A percentile compares a stretch with the other conserved stretches of the same genome.
phyloP scores from a whole-genome alignment of 768 basidiomycete genomes.

The Dictyophora rubrovolvata region DNA sequence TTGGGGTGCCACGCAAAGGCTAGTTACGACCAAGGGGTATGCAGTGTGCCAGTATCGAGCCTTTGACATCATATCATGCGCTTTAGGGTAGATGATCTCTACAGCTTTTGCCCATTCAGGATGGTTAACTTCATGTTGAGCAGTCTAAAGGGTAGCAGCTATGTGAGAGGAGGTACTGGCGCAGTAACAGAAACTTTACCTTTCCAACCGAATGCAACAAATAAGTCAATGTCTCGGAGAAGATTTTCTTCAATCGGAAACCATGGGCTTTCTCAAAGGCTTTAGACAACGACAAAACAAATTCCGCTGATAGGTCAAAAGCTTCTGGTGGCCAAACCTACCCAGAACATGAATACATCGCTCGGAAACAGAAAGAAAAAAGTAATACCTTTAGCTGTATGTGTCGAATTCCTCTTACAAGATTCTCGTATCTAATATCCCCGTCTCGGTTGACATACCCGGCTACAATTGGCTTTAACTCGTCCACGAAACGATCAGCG shows the following conservation, averaged over 20 bases:
- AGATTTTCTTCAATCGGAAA: slow-evolving; percentile 67
- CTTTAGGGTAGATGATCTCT: slow-evolving; percentile 71
- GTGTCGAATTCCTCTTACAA: slow-evolving; percentile 71
- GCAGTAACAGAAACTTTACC: slow-evolving; percentile 23
- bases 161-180: neutral
- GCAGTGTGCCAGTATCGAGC: slow-evolving; percentile 84
- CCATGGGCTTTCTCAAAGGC: slow-evolving; percentile 82
- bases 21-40: slow-evolving; percentile 74
- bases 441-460: slow-evolving; percentile 71
- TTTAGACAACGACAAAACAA: slow-evolving; percentile 73
- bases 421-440: slow-evolving; percentile 75
- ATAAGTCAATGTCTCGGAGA: slow-evolving; percentile 70
- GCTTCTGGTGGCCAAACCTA: slow-evolving; percentile 91
- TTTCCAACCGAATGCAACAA: slow-evolving; percentile 84
- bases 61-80: slow-evolving; percentile 76
- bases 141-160: slow-evolving; percentile 43
- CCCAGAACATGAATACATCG: neutral
- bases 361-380: neutral
- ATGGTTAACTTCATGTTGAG: slow-evolving; percentile 92
- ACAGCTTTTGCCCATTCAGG: slow-evolving; percentile 92
- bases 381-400: slow-evolving; percentile 66
- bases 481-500: slow-evolving; percentile 82
- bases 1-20: slow-evolving; percentile 80
- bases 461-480: slow-evolving; percentile 63
- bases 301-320: slow-evolving; percentile 90